These are phyloP conservation scores for Ogataea philodendri DNA, from an alignment of 805 yeast genomes.

Conservation along the genomic window DNA sequence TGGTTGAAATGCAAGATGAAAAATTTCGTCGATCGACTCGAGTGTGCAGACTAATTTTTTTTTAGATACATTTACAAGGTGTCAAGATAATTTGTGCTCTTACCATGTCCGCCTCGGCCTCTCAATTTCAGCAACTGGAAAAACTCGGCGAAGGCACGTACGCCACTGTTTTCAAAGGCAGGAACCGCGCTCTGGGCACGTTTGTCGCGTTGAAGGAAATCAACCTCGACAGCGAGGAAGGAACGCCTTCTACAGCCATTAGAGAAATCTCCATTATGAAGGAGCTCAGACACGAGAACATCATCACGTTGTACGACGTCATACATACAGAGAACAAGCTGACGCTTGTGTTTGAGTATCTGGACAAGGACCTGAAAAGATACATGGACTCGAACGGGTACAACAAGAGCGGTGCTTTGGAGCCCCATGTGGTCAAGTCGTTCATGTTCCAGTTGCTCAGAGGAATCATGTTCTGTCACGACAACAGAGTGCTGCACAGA, in stretches of 20 bases:
- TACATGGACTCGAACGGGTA: conserved; percentile 87
- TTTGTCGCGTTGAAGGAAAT: conserved; percentile 94
- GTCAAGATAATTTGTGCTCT: conserved; percentile 7
- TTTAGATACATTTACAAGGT: conserved; percentile 8
- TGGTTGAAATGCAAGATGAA: background rate
- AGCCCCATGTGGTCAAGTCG: conserved; percentile 71
- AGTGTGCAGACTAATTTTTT: conserved; percentile 12
- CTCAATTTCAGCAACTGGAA: conserved; percentile 57
- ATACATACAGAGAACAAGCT: conserved; percentile 95
- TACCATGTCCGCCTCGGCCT: conserved; percentile 35
- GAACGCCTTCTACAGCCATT: conserved; percentile 97
- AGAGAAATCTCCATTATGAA: conserved; percentile 94
- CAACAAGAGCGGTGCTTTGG: conserved; percentile 61
- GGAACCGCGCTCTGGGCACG: conserved; percentile 81
- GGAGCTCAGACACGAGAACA: conserved; percentile 89
- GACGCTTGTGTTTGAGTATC: conserved; percentile 86
- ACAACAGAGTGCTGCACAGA: conserved; percentile 77
- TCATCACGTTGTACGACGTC: conserved; percentile 89
- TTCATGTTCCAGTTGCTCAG: conserved; percentile 92
- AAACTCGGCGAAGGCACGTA: conserved; percentile 94
- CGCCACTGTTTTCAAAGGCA: conserved; percentile 97
- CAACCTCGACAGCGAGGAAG: conserved; percentile 92
- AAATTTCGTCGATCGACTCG: conserved; percentile 12
- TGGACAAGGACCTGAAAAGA: conserved; percentile 91
- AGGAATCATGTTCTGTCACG: conserved; percentile 87